These are phyloP conservation scores for Corynascus novoguineensis DNA, from an alignment of 495 filamentous ascomycete species.

Conservation along the genomic window DNA sequence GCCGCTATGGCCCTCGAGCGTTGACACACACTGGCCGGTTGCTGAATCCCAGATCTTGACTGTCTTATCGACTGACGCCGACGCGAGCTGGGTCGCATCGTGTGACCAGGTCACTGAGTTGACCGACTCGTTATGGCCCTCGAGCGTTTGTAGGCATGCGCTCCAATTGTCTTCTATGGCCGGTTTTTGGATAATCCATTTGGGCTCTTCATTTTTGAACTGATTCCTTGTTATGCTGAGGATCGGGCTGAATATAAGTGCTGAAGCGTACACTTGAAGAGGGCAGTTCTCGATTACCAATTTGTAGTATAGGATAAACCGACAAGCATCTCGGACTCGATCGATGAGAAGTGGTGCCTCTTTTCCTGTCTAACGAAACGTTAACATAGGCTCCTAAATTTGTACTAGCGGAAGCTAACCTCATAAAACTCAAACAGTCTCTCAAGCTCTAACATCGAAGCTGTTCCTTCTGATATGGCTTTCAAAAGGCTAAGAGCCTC, in stretches of 20 bases:
- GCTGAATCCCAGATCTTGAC: too few relatives aligned
- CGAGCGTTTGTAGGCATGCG: too few relatives aligned
- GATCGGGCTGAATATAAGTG: too few relatives aligned
- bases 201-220: slow-evolving; percentile 8
- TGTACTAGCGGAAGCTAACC: slow-evolving; percentile 14
- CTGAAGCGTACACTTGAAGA: too few relatives aligned
- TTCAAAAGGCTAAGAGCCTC: too few relatives aligned
- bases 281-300: slow-evolving; percentile 28
- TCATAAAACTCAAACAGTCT: slow-evolving; percentile 8
- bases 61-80: too few relatives aligned
- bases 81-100: too few relatives aligned
- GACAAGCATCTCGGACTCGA: slow-evolving; percentile 16
- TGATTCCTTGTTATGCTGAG: slow-evolving; percentile 24
- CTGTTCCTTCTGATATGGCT: too few relatives aligned
- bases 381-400: background rate
- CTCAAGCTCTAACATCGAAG: too few relatives aligned
- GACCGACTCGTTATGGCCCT: too few relatives aligned
- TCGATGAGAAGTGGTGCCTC: background rate
- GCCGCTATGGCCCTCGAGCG: slow-evolving; percentile 17
- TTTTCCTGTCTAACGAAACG: background rate
- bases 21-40: too few relatives aligned
- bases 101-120: too few relatives aligned
- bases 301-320: slow-evolving; percentile 28
- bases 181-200: slow-evolving; percentile 27
- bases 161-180: slow-evolving; percentile 33